phyloP scores from a whole-genome alignment of 371 early-diverging fungal species.

The Syncephalastrum sp. region DNA sequence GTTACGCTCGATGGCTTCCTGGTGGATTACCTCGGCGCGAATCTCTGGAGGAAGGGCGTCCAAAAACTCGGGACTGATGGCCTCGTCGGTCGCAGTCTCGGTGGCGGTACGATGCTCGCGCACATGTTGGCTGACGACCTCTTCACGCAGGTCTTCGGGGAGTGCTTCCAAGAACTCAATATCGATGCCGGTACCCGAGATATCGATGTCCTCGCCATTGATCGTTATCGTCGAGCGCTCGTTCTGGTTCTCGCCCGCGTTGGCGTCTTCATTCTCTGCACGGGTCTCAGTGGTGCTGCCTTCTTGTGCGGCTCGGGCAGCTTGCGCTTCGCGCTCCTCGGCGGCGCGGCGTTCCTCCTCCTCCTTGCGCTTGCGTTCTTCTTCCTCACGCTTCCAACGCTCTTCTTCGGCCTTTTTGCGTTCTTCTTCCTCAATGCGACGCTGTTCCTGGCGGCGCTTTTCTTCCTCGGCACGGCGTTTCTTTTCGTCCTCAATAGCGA shows the following conservation, averaged over 20 bases:
- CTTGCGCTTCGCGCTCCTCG: constrained; percentile 18
- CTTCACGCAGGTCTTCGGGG: constrained; percentile 92
- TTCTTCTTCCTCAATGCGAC: constrained; percentile 30
- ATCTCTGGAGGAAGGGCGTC: constrained; percentile 81
- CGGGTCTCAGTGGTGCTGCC: neutral
- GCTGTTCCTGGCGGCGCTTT: constrained; percentile 40
- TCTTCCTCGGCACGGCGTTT: constrained; percentile 57
- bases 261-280: neutral
- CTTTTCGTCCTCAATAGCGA: constrained; percentile 69
- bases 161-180: constrained; percentile 92
- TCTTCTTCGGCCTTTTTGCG: constrained; percentile 42
- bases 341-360: constrained; percentile 32
- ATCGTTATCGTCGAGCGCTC: constrained; percentile 53
- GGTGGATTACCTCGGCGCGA: constrained; percentile 72
- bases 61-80: constrained; percentile 75
- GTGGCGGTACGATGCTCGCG: constrained; percentile 30
- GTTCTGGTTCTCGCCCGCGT: neutral
- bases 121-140: constrained; percentile 79
- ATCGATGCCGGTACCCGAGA: constrained; percentile 94
- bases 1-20: constrained; percentile 63
- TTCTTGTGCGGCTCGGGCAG: constrained; percentile 6
- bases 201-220: constrained; percentile 71
- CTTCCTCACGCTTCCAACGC: constrained; percentile 53
- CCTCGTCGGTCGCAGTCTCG: constrained; percentile 34
- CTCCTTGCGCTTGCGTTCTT: constrained; percentile 38